Evolutionary conservation across 495 filamentous ascomycete genomes (phyloP).

Genomic region (Pyronema omphalodes): DNA sequence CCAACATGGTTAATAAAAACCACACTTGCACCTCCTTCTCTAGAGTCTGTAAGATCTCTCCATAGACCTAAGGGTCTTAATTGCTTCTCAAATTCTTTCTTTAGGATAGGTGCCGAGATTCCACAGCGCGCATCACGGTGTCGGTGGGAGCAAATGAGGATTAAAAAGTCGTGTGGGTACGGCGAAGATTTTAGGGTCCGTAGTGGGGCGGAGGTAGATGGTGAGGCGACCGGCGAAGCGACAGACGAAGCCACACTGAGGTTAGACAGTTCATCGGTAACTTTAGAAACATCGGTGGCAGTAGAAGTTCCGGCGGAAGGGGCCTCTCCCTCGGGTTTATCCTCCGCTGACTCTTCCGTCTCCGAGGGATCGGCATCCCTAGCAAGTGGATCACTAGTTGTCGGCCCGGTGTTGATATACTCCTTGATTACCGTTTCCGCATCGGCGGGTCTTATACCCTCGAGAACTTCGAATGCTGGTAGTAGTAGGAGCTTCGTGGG

Average conservation of each 20-base stretch:
- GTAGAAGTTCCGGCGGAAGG: background rate
- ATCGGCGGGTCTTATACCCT: slow-evolving; percentile 62
- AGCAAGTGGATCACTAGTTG: slow-evolving; percentile 27
- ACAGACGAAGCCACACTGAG: background rate
- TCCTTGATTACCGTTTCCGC: slow-evolving; percentile 53
- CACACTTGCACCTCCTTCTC: slow-evolving; percentile 78
- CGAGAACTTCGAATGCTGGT: slow-evolving; percentile 68
- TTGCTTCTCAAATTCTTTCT: slow-evolving; percentile 75
- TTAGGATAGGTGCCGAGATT: slow-evolving; percentile 71
- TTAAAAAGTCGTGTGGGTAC: slow-evolving; percentile 64
- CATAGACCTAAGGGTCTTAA: slow-evolving; percentile 66
- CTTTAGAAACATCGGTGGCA: background rate
- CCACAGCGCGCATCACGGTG: slow-evolving; percentile 91
- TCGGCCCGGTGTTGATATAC: slow-evolving; percentile 54
- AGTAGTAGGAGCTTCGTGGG: slow-evolving; percentile 75
- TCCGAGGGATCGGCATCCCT: background rate
- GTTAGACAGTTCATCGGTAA: slow-evolving; percentile 1
- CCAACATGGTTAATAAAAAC: slow-evolving; percentile 95
- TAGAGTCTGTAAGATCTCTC: slow-evolving; percentile 68
- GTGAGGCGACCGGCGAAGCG: slow-evolving; percentile 22
- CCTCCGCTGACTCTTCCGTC: no score
- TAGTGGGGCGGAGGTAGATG: slow-evolving; percentile 19
- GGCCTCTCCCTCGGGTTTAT: background rate
- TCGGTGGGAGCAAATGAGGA: slow-evolving; percentile 83
- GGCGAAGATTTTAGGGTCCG: slow-evolving; percentile 42